phyloP scores from a whole-genome alignment of 345 rosid genomes.

The Dovyalis caffra region DNA sequence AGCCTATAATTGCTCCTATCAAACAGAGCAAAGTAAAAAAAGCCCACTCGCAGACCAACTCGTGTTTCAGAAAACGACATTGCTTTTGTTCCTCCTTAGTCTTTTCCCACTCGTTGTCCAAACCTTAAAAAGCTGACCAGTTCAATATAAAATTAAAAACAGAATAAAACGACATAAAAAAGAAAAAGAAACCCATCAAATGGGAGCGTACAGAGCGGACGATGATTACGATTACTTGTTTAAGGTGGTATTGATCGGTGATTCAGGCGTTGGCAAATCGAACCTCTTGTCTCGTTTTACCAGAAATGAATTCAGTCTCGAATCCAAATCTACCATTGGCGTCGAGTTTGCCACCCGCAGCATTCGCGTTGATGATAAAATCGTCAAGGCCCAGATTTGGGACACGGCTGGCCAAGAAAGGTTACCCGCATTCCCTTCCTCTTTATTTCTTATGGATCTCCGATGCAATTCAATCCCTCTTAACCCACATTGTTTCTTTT shows the following conservation, averaged over 20 bases:
- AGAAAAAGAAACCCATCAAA: not conserved
- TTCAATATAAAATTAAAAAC: no score
- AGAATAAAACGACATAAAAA: not conserved
- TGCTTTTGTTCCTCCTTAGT: no score
- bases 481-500: no score
- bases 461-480: not conserved
- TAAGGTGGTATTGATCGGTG: conserved; percentile 36
- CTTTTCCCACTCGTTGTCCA: no score
- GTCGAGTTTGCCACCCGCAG: conserved; percentile 37
- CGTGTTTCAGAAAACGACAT: no score
- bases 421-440: not conserved
- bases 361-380: conserved; percentile 33
- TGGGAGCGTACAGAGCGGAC: conserved; percentile 34
- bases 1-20: no score
- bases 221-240: conserved; percentile 36
- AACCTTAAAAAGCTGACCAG: no score
- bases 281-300: conserved; percentile 37
- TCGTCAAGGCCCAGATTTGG: conserved; percentile 38
- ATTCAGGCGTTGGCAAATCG: conserved; percentile 37
- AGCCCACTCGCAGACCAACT: no score
- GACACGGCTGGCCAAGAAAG: conserved; percentile 39
- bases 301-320: conserved; percentile 33
- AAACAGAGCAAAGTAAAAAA: no score
- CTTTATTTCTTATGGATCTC: not conserved
- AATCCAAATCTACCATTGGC: conserved; percentile 35